Conservation (phyloP, 83 land plant genomes). For the Isoetes engelmannii region DNA sequence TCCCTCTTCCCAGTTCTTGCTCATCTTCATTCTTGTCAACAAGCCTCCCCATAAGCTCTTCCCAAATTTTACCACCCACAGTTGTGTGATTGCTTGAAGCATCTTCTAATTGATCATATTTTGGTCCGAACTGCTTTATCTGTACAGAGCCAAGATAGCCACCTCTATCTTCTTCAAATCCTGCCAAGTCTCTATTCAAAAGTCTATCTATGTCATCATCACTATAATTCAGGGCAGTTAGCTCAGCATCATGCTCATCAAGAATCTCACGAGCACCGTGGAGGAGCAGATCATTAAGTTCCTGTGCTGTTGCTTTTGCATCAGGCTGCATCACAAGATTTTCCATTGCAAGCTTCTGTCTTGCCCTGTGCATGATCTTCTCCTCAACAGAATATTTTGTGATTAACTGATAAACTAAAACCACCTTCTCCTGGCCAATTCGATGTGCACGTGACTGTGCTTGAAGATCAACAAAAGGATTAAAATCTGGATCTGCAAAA, state of each 20-base stretch:
- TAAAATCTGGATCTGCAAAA: slow-evolving; percentile 39
- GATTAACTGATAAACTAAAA: slow-evolving; percentile 34
- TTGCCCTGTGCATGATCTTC: slow-evolving; percentile 31
- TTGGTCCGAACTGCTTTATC: not conserved
- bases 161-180: slow-evolving; percentile 15
- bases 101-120: no score
- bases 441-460: slow-evolving; percentile 43
- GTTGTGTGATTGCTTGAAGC: slow-evolving; percentile 13
- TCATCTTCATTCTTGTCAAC: slow-evolving; percentile 16
- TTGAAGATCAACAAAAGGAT: slow-evolving; percentile 44
- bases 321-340: slow-evolving; percentile 36
- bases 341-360: slow-evolving; percentile 37
- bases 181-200: slow-evolving; percentile 20
- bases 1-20: slow-evolving; percentile 40
- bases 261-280: slow-evolving; percentile 34
- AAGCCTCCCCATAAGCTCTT: slow-evolving; percentile 24
- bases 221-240: slow-evolving; percentile 28
- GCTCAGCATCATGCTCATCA: slow-evolving; percentile 19
- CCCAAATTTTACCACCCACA: slow-evolving; percentile 21
- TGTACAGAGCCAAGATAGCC: slow-evolving; percentile 38
- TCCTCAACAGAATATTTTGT: slow-evolving; percentile 41
- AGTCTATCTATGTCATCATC: slow-evolving; percentile 23
- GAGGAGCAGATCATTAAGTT: slow-evolving; percentile 26
- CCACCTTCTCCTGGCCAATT: slow-evolving; percentile 35
- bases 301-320: slow-evolving; percentile 18